Conservation (phyloP, 495 filamentous ascomycete genomes). For the Trichoderma asperelloides region DNA sequence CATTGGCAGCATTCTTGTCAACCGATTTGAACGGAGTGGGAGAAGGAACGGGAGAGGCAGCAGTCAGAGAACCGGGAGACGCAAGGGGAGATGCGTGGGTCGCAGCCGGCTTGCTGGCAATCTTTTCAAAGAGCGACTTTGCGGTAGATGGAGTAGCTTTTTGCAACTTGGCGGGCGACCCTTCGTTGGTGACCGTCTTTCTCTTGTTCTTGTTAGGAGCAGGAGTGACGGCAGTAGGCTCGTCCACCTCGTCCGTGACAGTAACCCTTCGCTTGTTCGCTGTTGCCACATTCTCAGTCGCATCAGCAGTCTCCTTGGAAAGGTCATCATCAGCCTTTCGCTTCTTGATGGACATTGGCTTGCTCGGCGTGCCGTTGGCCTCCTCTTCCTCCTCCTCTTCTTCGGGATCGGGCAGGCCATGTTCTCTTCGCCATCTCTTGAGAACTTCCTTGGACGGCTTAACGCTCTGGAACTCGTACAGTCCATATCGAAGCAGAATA, state of each 20-base stretch:
- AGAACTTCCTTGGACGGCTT: slow-evolving; percentile 37
- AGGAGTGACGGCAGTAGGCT: slow-evolving; percentile 15
- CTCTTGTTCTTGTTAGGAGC: slow-evolving; percentile 32
- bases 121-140: slow-evolving; percentile 37
- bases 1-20: slow-evolving; percentile 8
- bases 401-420: slow-evolving; percentile 30
- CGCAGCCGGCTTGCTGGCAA: slow-evolving; percentile 27
- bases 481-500: slow-evolving; percentile 43
- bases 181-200: slow-evolving; percentile 32
- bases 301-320: slow-evolving; percentile 22
- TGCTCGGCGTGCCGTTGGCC: slow-evolving; percentile 8
- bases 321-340: slow-evolving; percentile 39
- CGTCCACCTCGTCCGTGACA: slow-evolving; percentile 12
- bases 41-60: background rate
- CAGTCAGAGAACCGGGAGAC: too few species aligned
- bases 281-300: slow-evolving; percentile 26
- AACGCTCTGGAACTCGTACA: slow-evolving; percentile 46
- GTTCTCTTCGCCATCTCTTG: slow-evolving; percentile 39
- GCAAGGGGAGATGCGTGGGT: too few species aligned
- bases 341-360: slow-evolving; percentile 21
- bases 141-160: slow-evolving; percentile 47
- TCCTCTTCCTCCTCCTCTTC: slow-evolving; percentile 25
- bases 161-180: slow-evolving; percentile 47
- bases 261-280: slow-evolving; percentile 38
- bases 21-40: slow-evolving; percentile 10